Evolutionary conservation across 2,329 filamentous ascomycete genomes (phyloP).

Genomic region (Metarhizium album): DNA sequence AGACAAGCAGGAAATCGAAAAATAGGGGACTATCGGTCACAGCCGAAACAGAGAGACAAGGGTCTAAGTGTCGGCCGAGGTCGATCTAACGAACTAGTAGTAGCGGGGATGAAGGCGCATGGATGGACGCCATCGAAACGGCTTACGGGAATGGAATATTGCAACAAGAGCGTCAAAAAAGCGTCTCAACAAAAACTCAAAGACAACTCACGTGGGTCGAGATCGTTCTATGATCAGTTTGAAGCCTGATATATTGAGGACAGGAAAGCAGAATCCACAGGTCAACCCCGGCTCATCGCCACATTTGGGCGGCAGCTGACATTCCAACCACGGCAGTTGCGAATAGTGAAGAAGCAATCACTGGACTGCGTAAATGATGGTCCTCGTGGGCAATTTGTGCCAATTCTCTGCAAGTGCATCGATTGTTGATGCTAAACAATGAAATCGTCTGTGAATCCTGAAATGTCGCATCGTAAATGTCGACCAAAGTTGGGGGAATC

Average conservation of each 20-base stretch:
- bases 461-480: background rate
- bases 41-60: background rate
- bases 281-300: background rate
- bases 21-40: background rate
- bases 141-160: background rate
- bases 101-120: too few relatives aligned
- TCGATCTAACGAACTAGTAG: too few relatives aligned
- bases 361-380: background rate
- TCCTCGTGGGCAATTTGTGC: background rate
- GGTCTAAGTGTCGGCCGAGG: background rate
- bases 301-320: background rate
- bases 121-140: background rate
- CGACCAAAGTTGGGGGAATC: background rate
- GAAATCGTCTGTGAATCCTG: background rate
- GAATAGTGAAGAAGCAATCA: too few relatives aligned
- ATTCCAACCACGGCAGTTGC: too few relatives aligned
- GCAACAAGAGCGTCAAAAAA: background rate
- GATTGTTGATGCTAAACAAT: background rate
- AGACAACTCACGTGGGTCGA: background rate
- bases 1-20: background rate
- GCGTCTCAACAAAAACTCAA: background rate
- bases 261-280: background rate
- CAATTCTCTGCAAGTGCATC: background rate
- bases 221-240: conserved; percentile 4
- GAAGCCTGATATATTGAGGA: background rate